phyloP scores from a whole-genome alignment of 768 basidiomycete genomes.

The Leccinum imitatum region DNA sequence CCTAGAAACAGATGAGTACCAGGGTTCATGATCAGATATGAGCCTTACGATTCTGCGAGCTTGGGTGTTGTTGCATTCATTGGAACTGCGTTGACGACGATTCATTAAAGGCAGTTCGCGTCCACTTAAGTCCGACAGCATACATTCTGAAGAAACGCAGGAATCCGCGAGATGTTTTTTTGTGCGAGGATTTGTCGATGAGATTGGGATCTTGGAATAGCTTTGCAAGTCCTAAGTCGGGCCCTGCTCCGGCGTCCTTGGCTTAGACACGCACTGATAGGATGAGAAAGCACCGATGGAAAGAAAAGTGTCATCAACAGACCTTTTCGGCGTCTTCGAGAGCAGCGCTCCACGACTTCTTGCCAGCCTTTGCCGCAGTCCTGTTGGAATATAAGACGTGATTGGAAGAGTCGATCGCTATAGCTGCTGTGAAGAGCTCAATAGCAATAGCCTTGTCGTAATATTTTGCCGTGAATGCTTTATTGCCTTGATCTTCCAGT shows the following conservation, averaged over 20 bases:
- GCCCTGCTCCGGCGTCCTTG: conserved; percentile 37
- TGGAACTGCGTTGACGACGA: conserved; percentile 44
- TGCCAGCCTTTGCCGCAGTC: no score
- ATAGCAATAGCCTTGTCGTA: no score
- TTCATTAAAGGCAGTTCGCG: neutral
- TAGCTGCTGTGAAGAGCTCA: no score
- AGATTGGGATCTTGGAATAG: conserved; percentile 85
- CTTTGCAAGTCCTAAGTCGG: conserved; percentile 62
- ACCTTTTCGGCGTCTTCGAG: conserved; percentile 88
- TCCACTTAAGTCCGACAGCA: neutral
- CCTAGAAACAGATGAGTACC: conserved; percentile 31
- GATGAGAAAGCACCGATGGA: neutral
- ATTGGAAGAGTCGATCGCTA: no score
- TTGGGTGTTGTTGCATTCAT: conserved; percentile 68
- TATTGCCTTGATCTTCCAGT: no score
- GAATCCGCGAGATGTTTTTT: conserved; percentile 79
- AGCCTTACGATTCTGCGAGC: conserved; percentile 55
- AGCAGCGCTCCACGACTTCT: conserved; percentile 38
- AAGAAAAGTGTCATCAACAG: neutral
- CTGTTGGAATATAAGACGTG: no score
- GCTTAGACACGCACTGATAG: conserved; percentile 58
- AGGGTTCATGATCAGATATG: neutral
- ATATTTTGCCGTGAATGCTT: no score
- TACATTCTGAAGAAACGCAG: conserved; percentile 74
- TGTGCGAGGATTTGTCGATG: conserved; percentile 80